These are phyloP conservation scores for Bretschneidera sinensis DNA, from an alignment of 345 rosid species.

Conservation along the genomic window DNA sequence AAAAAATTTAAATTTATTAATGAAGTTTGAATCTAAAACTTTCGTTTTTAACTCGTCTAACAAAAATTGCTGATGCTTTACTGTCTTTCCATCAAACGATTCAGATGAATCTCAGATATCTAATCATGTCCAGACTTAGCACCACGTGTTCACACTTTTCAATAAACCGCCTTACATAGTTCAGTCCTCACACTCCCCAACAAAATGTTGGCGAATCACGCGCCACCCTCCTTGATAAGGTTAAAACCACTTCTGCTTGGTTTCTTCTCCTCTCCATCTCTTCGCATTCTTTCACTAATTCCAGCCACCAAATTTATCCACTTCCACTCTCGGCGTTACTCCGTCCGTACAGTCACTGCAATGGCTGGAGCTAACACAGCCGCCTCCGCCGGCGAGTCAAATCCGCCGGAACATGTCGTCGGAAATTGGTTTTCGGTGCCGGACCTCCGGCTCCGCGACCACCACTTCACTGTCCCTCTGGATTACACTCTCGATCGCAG, in stretches of 20 bases:
- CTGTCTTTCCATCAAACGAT: conserved; percentile 3
- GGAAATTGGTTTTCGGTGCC: conserved; percentile 76
- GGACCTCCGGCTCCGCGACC: conserved; percentile 81
- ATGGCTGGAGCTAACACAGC: conserved; percentile 32
- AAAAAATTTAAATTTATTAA: too few species aligned
- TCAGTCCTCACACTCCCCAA: not conserved
- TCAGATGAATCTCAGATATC: not conserved
- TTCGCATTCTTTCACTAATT: conserved; percentile 10
- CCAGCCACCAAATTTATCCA: conserved; percentile 1
- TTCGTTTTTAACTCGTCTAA: too few species aligned
- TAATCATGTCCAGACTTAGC: not conserved
- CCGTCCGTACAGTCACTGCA: conserved; percentile 13
- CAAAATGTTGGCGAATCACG: conserved; percentile 33
- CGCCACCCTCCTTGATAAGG: conserved; percentile 23
- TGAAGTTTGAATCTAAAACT: too few species aligned
- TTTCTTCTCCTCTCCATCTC: conserved; percentile 14
- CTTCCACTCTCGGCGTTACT: conserved; percentile 20
- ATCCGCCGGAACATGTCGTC: conserved; percentile 39
- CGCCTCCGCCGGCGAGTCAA: conserved; percentile 13
- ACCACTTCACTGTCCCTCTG: conserved; percentile 70
- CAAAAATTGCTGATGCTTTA: too few species aligned
- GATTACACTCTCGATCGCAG: conserved; percentile 43
- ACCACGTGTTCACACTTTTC: not conserved
- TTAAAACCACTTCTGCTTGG: conserved; percentile 15
- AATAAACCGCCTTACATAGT: not conserved